Base-by-base conservation (phyloP, 768 basidiomycete species). In the Tricholoma saponaceum region DNA sequence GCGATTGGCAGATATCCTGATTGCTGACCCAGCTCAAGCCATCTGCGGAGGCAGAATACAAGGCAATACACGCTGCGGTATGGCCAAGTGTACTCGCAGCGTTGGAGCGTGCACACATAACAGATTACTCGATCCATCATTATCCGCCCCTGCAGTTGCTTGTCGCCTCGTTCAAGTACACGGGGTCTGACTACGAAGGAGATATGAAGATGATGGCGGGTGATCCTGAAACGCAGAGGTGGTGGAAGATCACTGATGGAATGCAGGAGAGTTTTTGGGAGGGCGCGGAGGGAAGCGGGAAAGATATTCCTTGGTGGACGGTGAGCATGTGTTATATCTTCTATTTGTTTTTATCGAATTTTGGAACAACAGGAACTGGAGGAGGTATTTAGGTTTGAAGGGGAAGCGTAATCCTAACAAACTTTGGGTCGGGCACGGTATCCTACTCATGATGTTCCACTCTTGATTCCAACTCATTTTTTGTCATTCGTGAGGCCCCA, bases 141-240 rank as follows among this genome's bases (percentile, higher is more conserved):
- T 82, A 85, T 62, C 79, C 83, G 16, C 80, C 80, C 4, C 72
- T 85, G 23, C 76, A 77, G 28, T 78, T 92, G 41, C 79, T 92
- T n/a, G 80, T 91, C 59, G 89, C 89, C n/a, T 84, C 78, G 46
- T 87, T 92, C 78, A 87, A 87, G 64, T 91, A 91, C 64, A 82
- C 76, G 0, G 90, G 89, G 0, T 58, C 72, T 3, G 81, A 92
- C 62, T 90, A 81, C 37, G 82, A 79, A 41, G 73, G 60, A 13
- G 90, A 91, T 63, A 90, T 91, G 88, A 75, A 72, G 33, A 74
- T 66, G 20, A 77, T 90, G 26, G 84, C 78, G 3, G 80, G 82
- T 16, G 86, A 89, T 66, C 75, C 81, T 14, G 83, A 86, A 65
- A 92, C 89, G n/a, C 79, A 79, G 67, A 68, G 79, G 58, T 92